Evolutionary conservation across 2,329 filamentous ascomycete species (phyloP).

Genomic region (Pyrenochaeta sp.): DNA sequence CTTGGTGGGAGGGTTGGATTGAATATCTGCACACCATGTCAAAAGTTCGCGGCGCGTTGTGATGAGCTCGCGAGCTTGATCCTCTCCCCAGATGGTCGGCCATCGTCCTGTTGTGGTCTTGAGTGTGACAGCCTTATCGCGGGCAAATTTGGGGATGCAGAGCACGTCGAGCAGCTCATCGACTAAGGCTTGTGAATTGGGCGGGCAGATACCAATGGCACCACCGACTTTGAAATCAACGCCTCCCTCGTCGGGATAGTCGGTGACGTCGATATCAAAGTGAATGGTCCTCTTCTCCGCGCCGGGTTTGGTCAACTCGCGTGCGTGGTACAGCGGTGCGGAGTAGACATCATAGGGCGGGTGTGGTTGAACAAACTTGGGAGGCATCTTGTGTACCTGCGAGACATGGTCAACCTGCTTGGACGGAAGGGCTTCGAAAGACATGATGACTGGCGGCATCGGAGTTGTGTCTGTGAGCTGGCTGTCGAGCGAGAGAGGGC

Average conservation of each 20-base stretch:
- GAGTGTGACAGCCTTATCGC: slow-evolving; percentile 82
- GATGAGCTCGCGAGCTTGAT: slow-evolving; percentile 81
- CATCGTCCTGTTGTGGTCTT: slow-evolving; percentile 83
- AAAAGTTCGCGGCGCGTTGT: slow-evolving; percentile 92
- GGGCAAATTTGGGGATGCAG: slow-evolving; percentile 78
- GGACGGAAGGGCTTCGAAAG: slow-evolving; percentile 66
- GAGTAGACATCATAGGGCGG: slow-evolving; percentile 91
- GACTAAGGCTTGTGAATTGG: slow-evolving; percentile 78
- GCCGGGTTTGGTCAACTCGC: slow-evolving; percentile 85
- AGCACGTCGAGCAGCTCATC: slow-evolving; percentile 85
- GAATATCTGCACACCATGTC: slow-evolving; percentile 93
- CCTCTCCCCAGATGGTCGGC: slow-evolving; percentile 98
- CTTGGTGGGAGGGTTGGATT: slow-evolving; percentile 92
- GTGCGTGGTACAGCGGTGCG: slow-evolving; percentile 82
- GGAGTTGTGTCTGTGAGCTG: slow-evolving; percentile 74
- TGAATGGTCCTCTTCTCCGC: slow-evolving; percentile 98
- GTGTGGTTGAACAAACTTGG: slow-evolving; percentile 90
- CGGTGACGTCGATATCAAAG: slow-evolving; percentile 94
- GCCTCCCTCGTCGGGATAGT: slow-evolving; percentile 84
- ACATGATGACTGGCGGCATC: slow-evolving; percentile 77
- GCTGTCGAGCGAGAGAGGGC: slow-evolving; percentile 73
- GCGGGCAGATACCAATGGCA: slow-evolving; percentile 90
- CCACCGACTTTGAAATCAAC: slow-evolving; percentile 97
- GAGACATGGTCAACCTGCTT: slow-evolving; percentile 51
- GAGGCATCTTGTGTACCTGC: slow-evolving; percentile 69